These are phyloP conservation scores for Fusarium praegraminearum DNA, from an alignment of 2,329 filamentous ascomycete species.

Conservation along the genomic window DNA sequence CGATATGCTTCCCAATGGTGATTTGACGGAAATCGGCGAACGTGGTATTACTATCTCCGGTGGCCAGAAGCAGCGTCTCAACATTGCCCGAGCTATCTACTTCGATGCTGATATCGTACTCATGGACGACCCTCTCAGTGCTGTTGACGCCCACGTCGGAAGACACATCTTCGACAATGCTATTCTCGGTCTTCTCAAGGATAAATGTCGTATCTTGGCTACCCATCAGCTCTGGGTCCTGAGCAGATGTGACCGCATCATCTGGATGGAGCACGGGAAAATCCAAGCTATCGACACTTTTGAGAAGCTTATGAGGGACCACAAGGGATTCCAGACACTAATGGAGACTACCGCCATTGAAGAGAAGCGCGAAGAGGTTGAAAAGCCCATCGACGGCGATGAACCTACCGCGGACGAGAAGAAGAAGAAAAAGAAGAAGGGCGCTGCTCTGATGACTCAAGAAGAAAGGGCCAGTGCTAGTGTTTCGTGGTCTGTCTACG, in stretches of 20 bases:
- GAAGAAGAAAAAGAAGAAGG: constrained; percentile 68
- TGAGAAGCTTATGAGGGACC: constrained; percentile 83
- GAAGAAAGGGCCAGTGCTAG: constrained; percentile 78
- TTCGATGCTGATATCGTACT: constrained; percentile 76
- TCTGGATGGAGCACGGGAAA: constrained; percentile 90
- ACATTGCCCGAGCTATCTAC: constrained; percentile 87
- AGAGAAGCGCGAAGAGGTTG: constrained; percentile 67
- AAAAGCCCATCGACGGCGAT: constrained; percentile 59
- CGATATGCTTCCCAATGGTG: constrained; percentile 91
- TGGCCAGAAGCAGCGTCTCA: constrained; percentile 93
- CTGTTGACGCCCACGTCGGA: constrained; percentile 77
- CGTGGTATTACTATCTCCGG: constrained; percentile 95
- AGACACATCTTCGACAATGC: constrained; percentile 91
- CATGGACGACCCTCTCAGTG: constrained; percentile 77
- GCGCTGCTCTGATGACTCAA: constrained; percentile 75
- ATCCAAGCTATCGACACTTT: constrained; percentile 91
- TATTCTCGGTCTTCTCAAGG: constrained; percentile 86
- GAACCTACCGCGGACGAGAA: constrained; percentile 57
- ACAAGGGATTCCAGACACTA: constrained; percentile 81
- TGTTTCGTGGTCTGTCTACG: constrained; percentile 84
- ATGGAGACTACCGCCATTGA: constrained; percentile 88
- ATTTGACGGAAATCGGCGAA: constrained; percentile 93
- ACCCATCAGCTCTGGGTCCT: constrained; percentile 97
- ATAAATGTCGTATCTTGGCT: constrained; percentile 91
- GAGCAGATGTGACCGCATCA: constrained; percentile 88